Base-by-base conservation (phyloP, 2,329 filamentous ascomycete genomes). In the Acarospora socialis region DNA sequence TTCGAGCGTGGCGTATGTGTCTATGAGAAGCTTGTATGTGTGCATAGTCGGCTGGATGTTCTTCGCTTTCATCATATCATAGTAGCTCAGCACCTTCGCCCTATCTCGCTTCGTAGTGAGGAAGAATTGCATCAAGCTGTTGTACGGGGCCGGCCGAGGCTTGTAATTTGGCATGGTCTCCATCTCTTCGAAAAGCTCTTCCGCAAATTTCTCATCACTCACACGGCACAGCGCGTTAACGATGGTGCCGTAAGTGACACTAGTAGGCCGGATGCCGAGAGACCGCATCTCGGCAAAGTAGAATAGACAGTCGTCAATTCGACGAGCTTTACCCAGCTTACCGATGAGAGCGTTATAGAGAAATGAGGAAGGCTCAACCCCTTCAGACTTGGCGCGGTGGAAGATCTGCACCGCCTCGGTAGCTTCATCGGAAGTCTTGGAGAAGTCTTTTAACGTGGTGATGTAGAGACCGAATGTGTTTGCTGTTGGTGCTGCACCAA, bases 121-220 rank as follows among this genome's bases (percentile, higher is more conserved):
- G 71, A 95, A 98, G 63, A 93, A 95, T 54, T 98, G 90, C 74
- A 98, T 98, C 76, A 98, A 81, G 58, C 83, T 92, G 66, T 98
- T 94, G 68, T 98, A 98, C 1, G 90, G 90, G 15, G 90, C 90
- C 16, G 90, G 86, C 7, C 90, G 79, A 23, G 90, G 83, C 66
- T 94, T 95, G 71, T 98, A 98, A 64, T 98, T 98, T 35, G 84
- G 79, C 78, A 92, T 93, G 28, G 78, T 74, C 63, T 98, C 90
- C 90, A 98, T 98, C 63, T 98, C 90, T 51, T 95, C 84, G 51
- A 98, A 98, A 46, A 95, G 73, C 57, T 95, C 84, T 51, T 94
- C 90, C 17, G 90, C 90, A 53, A 94, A 93, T 51, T 87, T 92
- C 61, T 95, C 87, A 46, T 98, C 90, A 44, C 84, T 93, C 34